Evolutionary conservation across 192 early-diverging fungal genomes (phyloP).

Genomic region (Coemansia sp.): DNA sequence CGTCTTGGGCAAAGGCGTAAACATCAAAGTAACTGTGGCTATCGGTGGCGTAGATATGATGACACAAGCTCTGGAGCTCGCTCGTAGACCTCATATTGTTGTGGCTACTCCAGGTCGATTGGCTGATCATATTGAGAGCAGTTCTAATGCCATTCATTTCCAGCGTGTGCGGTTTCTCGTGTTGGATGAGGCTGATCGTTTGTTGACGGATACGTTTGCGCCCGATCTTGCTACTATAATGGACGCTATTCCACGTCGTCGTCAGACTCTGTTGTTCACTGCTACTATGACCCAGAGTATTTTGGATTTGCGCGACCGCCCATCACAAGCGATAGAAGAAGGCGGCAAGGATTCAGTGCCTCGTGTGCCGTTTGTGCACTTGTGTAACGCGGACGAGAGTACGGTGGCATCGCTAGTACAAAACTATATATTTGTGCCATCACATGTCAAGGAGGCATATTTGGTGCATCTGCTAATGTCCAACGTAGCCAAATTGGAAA

Average conservation of each 20-base stretch:
- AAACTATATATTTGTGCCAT: conserved; percentile 90
- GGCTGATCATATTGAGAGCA: conserved; percentile 89
- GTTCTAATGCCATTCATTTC: conserved; percentile 71
- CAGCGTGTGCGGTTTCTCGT: conserved; percentile 81
- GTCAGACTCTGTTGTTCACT: conserved; percentile 95
- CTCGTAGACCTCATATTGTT: conserved; percentile 84
- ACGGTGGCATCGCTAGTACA: conserved; percentile 90
- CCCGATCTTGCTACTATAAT: conserved; percentile 82
- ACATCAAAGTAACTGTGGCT: conserved; percentile 79
- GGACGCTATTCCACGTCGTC: conserved; percentile 71
- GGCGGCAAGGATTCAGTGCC: background rate
- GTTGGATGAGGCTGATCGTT: conserved; percentile 94
- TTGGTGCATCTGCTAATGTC: conserved; percentile 72
- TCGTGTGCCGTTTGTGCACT: conserved; percentile 43
- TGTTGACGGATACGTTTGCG: conserved; percentile 85
- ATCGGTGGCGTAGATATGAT: conserved; percentile 97
- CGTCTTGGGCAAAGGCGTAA: conserved; percentile 86
- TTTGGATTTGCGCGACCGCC: conserved; percentile 63
- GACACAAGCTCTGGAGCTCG: conserved; percentile 86
- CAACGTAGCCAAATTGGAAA: conserved; percentile 35
- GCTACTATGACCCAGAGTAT: conserved; percentile 96
- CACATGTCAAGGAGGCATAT: conserved; percentile 88
- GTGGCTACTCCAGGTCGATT: conserved; percentile 95
- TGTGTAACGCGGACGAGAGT: conserved; percentile 51
- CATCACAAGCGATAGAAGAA: conserved; percentile 3